Evolutionary conservation across 345 rosid genomes (phyloP).

Genomic region (Dimocarpus longan): DNA sequence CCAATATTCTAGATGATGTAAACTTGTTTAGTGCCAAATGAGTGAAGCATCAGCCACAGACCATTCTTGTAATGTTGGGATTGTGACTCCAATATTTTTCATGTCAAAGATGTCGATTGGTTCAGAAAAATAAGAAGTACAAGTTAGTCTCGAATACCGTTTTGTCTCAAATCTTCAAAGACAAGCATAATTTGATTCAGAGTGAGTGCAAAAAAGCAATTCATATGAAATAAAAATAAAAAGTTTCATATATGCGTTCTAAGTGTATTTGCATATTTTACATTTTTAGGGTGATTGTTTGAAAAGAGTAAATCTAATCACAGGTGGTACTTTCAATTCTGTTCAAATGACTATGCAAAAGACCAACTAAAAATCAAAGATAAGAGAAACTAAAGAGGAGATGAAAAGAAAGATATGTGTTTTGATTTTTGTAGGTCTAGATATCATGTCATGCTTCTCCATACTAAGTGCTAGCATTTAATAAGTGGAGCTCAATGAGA

Average conservation of each 20-base stretch:
- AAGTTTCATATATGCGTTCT: neutral
- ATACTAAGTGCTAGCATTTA: no score
- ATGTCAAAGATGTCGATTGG: slow-evolving; percentile 81
- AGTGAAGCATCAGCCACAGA: slow-evolving; percentile 35
- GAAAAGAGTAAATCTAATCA: neutral
- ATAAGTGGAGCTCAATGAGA: no score
- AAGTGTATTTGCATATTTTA: neutral
- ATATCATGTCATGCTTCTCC: no score
- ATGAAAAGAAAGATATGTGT: neutral
- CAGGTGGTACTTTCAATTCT: neutral
- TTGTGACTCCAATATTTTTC: slow-evolving; percentile 68
- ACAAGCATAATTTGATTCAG: neutral
- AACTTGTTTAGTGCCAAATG: neutral
- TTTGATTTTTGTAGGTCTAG: no score
- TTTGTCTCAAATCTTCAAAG: neutral
- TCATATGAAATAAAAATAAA: neutral
- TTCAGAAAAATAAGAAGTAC: neutral
- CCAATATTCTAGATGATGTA: neutral
- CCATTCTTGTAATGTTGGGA: slow-evolving; percentile 70
- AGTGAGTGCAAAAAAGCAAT: neutral
- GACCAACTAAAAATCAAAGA: neutral
- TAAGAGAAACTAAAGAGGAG: neutral
- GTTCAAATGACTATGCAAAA: neutral
- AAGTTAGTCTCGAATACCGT: slow-evolving; percentile 1
- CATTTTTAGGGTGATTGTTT: neutral